phyloP scores from a whole-genome alignment of 1,139 yeast species.

The Lodderomyces elongisporus region DNA sequence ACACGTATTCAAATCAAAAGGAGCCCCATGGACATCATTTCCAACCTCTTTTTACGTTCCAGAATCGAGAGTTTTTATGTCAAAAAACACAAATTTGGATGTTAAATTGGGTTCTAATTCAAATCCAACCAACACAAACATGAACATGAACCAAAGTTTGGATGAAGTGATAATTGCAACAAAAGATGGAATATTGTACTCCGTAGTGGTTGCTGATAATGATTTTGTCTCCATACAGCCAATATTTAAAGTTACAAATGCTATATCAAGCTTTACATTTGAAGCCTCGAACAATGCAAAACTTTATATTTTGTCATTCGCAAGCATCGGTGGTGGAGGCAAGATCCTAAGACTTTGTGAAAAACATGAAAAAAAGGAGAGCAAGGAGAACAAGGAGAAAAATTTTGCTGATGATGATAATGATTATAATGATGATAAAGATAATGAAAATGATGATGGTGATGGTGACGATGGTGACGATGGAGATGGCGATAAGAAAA shows the following conservation, averaged over 20 bases:
- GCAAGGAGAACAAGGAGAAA: too few species aligned
- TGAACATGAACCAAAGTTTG: slow-evolving; percentile 3
- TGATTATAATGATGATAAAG: slow-evolving; percentile 13
- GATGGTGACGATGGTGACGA: slow-evolving; percentile 7
- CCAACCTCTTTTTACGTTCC: slow-evolving; percentile 38
- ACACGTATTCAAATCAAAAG: slow-evolving; percentile 24
- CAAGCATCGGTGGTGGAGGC: slow-evolving; percentile 33
- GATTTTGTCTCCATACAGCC: slow-evolving; percentile 14
- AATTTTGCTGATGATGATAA: too few species aligned
- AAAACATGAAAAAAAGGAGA: too few species aligned
- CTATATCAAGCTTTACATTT: slow-evolving; percentile 30
- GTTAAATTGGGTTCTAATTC: neutral
- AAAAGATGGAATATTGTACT: slow-evolving; percentile 37
- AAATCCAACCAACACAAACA: neutral
- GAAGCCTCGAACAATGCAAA: too few species aligned
- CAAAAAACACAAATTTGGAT: slow-evolving; percentile 12
- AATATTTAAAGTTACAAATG: slow-evolving; percentile 25
- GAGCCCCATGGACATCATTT: slow-evolving; percentile 20
- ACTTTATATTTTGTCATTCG: slow-evolving; percentile 24
- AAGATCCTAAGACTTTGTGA: slow-evolving; percentile 23
- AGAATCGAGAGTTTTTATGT: too few species aligned
- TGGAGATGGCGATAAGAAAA: too few species aligned
- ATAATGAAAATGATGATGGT: slow-evolving; percentile 13
- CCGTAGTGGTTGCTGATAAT: slow-evolving; percentile 19
- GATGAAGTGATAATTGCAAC: slow-evolving; percentile 40